Base-by-base conservation (phyloP, 2,329 filamentous ascomycete genomes). In the Ceratocystis smalleyi region DNA sequence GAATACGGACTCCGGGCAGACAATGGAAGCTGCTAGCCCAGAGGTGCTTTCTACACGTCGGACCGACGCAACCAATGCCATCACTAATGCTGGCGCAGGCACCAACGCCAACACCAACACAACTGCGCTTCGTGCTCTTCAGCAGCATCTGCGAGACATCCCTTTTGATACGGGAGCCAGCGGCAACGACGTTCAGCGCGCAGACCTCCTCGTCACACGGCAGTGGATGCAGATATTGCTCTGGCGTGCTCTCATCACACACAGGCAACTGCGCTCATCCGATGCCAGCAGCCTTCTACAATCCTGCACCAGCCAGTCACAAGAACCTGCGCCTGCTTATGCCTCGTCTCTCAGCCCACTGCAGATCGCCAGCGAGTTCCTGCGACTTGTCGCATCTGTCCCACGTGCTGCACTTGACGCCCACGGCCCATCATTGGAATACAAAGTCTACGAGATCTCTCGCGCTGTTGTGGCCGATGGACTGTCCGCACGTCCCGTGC, bases 211-310 rank as follows among this genome's bases (percentile, higher is more conserved):
- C 65, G 77, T 79, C 2, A 79, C 78, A 0, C 71, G 76, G 1
- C 77, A 79, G 57, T 80, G 78, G 78, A 79, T 80, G 77, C 74
- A 77, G 6, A 75, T 77, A 51, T 73, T 79, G 2, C 67, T 79
- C 15, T 80, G 77, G 78, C 73, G 76, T 17, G 72, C 75, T 1
- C 73, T 75, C 0, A 69, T 74, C 32, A 69, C 71, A 0, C 72
- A 71, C 65, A 71, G 71, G 2, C 69, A n/a, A 66, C 72, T 49
- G 65, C 69, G 35, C 65, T 69, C 1, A 68, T 35, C 57, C 30
- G 27, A 43, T 27, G 5, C 32, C 27, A 27, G 35, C 17, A 43
- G 15, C 15, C 15, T 63, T 8, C 12, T 12, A 17, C 24, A n/a
- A 17, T 35, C 54, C 12, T 24, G 19, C 5, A 24, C 62, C 17